Conservation (phyloP, 495 filamentous ascomycete species). For the Bombardia bombarda region DNA sequence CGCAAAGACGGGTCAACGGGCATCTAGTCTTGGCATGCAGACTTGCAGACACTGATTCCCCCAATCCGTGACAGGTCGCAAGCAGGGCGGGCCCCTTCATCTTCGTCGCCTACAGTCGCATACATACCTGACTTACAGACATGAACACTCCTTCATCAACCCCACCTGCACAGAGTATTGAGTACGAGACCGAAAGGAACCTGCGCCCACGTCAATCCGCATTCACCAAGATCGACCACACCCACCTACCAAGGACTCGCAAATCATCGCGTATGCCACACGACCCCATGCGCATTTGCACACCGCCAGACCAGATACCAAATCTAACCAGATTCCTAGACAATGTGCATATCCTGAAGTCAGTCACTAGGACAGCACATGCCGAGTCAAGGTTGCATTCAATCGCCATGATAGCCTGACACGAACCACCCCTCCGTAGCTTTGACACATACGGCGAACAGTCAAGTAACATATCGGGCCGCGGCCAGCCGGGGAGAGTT, state of each 20-base stretch:
- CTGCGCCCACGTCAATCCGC: neutral
- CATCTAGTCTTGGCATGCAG: neutral
- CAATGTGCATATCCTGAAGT: neutral
- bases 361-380: neutral
- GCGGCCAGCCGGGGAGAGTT: too few species aligned
- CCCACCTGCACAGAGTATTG: too few species aligned
- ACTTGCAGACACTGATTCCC: too few species aligned
- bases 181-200: too few species aligned
- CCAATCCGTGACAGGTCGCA: too few species aligned
- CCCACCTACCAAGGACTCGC: too few species aligned
- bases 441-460: too few species aligned
- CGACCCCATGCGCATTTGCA: neutral
- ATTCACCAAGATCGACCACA: neutral
- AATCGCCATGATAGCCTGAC: neutral
- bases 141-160: too few species aligned
- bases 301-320: neutral
- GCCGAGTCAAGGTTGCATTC: neutral
- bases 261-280: neutral
- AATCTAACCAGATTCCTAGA: neutral
- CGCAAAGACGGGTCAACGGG: neutral
- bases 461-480: too few species aligned
- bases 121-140: too few species aligned
- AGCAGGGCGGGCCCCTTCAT: too few species aligned
- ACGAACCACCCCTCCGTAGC: neutral
- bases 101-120: too few species aligned